These are phyloP conservation scores for Rhodotorula sp. DNA, from an alignment of 1,284 basidiomycete species.

Conservation along the genomic window DNA sequence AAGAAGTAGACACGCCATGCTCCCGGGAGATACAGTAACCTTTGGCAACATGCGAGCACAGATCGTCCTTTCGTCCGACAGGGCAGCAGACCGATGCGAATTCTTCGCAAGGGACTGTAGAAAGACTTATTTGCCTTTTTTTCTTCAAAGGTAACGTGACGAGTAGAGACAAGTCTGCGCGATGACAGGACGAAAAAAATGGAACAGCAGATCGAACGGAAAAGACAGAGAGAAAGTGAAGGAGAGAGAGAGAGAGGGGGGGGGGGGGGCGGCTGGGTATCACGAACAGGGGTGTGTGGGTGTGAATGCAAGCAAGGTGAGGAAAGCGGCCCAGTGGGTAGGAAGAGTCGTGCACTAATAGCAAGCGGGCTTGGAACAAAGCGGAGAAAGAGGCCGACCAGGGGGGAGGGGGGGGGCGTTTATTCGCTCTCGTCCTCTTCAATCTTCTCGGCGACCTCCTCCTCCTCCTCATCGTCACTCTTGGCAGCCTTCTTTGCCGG, in stretches of 20 bases:
- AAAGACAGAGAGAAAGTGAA: too few species aligned
- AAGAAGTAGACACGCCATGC: too few species aligned
- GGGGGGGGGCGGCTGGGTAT: neutral
- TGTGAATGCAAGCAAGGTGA: neutral
- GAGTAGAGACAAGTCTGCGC: neutral
- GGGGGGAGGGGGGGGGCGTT: too few species aligned
- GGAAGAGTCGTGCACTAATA: constrained; percentile 8
- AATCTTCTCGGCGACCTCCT: constrained; percentile 9
- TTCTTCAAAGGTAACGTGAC: neutral
- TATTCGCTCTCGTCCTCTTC: constrained; percentile 17
- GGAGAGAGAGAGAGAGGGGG: neutral
- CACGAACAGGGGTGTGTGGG: neutral
- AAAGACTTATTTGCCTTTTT: neutral
- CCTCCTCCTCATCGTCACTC: constrained; percentile 22
- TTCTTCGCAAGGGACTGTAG: too few species aligned
- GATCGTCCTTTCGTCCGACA: neutral
- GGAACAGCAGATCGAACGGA: neutral
- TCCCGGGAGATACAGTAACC: too few species aligned
- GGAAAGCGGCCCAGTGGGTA: neutral
- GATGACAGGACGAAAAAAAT: neutral
- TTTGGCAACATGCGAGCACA: neutral
- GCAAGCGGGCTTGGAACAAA: too few species aligned
- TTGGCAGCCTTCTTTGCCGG: constrained; percentile 22
- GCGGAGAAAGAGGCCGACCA: too few species aligned
- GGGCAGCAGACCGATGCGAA: too few species aligned